Evolutionary conservation across 2,329 filamentous ascomycete genomes (phyloP).

Genomic region (Cytospora piceicola): DNA sequence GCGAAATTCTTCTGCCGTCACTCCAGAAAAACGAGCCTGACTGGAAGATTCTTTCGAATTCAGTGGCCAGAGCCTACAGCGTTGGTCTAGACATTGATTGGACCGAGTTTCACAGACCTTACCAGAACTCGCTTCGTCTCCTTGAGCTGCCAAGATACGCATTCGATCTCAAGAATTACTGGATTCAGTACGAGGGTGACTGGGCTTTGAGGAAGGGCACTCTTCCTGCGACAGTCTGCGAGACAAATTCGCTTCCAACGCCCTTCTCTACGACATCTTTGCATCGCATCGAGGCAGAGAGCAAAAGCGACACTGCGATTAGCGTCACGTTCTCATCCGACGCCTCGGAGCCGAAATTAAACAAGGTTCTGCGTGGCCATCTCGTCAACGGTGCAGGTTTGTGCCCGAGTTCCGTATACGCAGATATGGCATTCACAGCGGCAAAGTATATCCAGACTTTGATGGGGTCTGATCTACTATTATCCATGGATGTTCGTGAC

Average conservation of each 20-base stretch:
- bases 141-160: conserved; percentile 69
- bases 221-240: conserved; percentile 23
- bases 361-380: conserved; percentile 36
- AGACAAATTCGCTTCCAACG: conserved; percentile 11
- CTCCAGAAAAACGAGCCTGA: not conserved
- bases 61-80: conserved; percentile 7
- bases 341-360: conserved; percentile 23
- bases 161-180: conserved; percentile 74
- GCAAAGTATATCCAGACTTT: conserved; percentile 37
- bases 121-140: conserved; percentile 60
- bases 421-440: conserved; percentile 40
- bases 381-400: conserved; percentile 40
- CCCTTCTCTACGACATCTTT: conserved; percentile 1
- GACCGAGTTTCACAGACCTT: conserved; percentile 68
- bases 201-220: conserved; percentile 57
- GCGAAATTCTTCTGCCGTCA: not conserved
- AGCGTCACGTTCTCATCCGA: conserved; percentile 35
- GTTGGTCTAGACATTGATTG: conserved; percentile 44
- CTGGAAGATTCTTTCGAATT: conserved; percentile 10
- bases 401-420: conserved; percentile 39
- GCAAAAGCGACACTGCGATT: conserved; percentile 14
- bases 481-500: not conserved
- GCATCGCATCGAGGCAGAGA: not conserved
- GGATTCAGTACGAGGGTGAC: conserved; percentile 64
- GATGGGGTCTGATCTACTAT: conserved; percentile 23